Base-by-base conservation (phyloP, 352 stramenopile species). In the Saprolegnia parasitica region DNA sequence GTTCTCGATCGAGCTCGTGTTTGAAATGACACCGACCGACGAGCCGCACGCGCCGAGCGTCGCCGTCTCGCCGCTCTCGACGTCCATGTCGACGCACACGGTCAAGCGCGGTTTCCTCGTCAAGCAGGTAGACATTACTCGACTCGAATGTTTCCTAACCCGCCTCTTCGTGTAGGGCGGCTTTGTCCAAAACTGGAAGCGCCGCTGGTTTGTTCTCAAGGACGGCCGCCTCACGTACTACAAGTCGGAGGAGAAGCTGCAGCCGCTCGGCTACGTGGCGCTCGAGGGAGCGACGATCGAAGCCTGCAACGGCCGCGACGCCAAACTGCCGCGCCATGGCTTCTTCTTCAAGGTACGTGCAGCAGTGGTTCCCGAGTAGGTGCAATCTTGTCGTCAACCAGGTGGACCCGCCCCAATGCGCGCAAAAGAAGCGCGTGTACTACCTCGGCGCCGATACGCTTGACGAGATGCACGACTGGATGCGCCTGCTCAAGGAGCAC, bases 121-220 rank as follows among this genome's bases (percentile, higher is more conserved):
- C 11, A 67, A 67, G 29, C 58, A 67, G 54, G 58, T 67, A 40
- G 32, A 26, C 3, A n/a, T 8, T 49, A 35, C 5, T 35, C 5
- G 26, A 24, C 4, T 24, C 45, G 26, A 62, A 40, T 1, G 23
- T 29, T n/a, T 5, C 29, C 29, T 35, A 35, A 35, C 29, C 29
- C 29, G 29, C 29, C 2, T 56, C 26, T 10, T 23, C 49, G 4
- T 13, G 21, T 15, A 90, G 70, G 86, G 83, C 40, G 86, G 86
- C 2, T 91, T 94, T 29, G 79, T 94, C 24, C 88, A 89, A 56
- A 92, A 88, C 74, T 94, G 86, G 86, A 94, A 91, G 68, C 87
- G 87, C 50, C 78, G 86, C 50, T 94, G 86, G 86, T 92, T 91
- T 72, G 84, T 94, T 10, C 82, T 84, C 20, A 82, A 81, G 9